Conservation (phyloP, 192 early-diverging fungal species). For the Rhizoclosmatium globosum region DNA sequence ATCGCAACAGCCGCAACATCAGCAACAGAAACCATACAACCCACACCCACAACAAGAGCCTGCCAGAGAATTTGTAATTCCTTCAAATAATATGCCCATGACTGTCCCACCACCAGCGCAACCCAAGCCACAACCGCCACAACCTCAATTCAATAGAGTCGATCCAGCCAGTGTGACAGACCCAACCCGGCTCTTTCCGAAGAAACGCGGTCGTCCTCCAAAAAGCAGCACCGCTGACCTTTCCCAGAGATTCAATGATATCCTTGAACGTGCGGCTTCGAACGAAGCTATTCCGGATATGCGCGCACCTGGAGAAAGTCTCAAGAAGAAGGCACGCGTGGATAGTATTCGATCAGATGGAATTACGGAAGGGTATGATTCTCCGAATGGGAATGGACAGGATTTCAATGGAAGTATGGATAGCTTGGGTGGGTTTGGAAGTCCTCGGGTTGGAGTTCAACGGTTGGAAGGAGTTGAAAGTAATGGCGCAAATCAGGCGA, state of each 20-base stretch:
- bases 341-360: too few relatives aligned
- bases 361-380: too few relatives aligned
- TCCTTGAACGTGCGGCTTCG: neutral
- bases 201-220: constrained; percentile 11
- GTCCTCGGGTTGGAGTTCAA: neutral
- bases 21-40: constrained; percentile 1
- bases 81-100: neutral
- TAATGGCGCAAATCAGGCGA: neutral
- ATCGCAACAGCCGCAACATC: constrained; percentile 4
- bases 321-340: neutral
- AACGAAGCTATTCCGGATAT: neutral
- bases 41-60: neutral
- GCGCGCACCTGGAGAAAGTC: neutral
- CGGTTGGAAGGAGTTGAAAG: constrained; percentile 1
- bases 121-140: neutral
- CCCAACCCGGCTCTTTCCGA: neutral
- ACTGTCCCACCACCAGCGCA: neutral
- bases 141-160: neutral
- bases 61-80: neutral
- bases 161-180: neutral
- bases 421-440: neutral
- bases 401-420: neutral
- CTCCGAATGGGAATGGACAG: neutral
- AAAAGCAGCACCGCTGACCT: neutral
- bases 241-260: too few relatives aligned